Evolutionary conservation across 371 early-diverging fungal genomes (phyloP).

Genomic region (Phascolomyces articulosus): DNA sequence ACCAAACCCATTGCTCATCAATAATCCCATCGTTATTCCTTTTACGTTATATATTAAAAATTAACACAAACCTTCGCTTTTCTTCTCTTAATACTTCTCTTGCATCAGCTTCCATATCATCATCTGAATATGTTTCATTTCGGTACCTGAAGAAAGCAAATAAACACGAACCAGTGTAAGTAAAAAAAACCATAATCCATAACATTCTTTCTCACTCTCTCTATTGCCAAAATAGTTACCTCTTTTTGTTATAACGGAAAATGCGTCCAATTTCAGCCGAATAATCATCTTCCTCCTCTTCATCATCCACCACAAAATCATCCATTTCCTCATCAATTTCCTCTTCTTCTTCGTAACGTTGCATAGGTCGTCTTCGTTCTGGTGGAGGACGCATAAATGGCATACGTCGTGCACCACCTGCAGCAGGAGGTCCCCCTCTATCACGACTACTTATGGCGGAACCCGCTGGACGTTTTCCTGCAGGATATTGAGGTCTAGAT

Average conservation of each 20-base stretch:
- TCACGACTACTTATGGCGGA: background rate
- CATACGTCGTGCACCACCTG: constrained; percentile 24
- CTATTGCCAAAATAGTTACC: too few species aligned
- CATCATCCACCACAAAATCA: constrained; percentile 43
- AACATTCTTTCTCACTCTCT: too few species aligned
- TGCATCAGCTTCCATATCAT: constrained; percentile 66
- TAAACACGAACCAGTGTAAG: background rate
- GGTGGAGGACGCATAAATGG: constrained; percentile 29
- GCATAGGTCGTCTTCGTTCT: constrained; percentile 13
- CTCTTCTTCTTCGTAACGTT: constrained; percentile 26
- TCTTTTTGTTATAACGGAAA: constrained; percentile 47
- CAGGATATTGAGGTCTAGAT: background rate
- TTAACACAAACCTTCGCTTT: constrained; percentile 49
- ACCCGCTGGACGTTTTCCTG: background rate
- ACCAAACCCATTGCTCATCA: too few species aligned
- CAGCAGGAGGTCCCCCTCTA: too few species aligned
- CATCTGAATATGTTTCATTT: constrained; percentile 57
- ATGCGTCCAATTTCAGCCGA: constrained; percentile 53
- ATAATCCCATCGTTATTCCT: background rate
- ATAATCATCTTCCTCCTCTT: constrained; percentile 48
- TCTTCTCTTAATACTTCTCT: constrained; percentile 62
- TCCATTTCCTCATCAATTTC: constrained; percentile 44
- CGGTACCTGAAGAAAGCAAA: constrained; percentile 37
- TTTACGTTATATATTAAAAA: background rate
- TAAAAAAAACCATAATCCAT: background rate